These are phyloP conservation scores for Agaricus sinodeliciosus DNA, from an alignment of 768 basidiomycete species.

Conservation along the genomic window DNA sequence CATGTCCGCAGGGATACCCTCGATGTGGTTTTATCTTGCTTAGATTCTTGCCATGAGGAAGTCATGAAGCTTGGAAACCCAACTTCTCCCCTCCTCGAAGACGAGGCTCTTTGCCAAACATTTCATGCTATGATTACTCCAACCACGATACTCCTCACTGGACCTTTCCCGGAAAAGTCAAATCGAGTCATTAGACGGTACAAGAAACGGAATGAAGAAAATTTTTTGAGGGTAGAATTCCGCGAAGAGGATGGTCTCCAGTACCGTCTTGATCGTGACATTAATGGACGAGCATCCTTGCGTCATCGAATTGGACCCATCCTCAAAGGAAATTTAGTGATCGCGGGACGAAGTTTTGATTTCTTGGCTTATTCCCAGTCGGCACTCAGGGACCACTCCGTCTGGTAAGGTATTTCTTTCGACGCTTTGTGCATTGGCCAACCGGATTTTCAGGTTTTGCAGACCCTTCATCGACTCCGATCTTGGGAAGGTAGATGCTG, in stretches of 20 bases:
- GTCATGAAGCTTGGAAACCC: slow-evolving; percentile 17
- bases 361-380: slow-evolving; percentile 72
- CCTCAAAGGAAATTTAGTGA: slow-evolving; percentile 35
- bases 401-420: slow-evolving; percentile 30
- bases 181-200: slow-evolving; percentile 58
- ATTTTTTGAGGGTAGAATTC: slow-evolving; percentile 59
- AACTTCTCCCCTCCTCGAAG: slow-evolving; percentile 19
- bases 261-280: slow-evolving; percentile 49
- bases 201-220: slow-evolving; percentile 33
- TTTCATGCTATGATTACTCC: slow-evolving; percentile 40
- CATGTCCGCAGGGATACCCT: slow-evolving; percentile 17
- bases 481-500: slow-evolving; percentile 28
- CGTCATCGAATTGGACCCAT: slow-evolving; percentile 36
- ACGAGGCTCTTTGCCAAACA: slow-evolving; percentile 21
- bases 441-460: slow-evolving; percentile 45
- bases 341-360: slow-evolving; percentile 48
- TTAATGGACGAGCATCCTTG: slow-evolving; percentile 47
- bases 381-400: slow-evolving; percentile 55
- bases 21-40: slow-evolving; percentile 16
- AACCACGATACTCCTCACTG: slow-evolving; percentile 43
- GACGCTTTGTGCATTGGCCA: not conserved
- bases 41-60: slow-evolving; percentile 23
- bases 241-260: slow-evolving; percentile 50
- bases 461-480: slow-evolving; percentile 36
- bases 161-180: slow-evolving; percentile 51